These are phyloP conservation scores for Saccharum officinarum DNA, from an alignment of 176 grass and related monocot genomes.

Conservation along the genomic window DNA sequence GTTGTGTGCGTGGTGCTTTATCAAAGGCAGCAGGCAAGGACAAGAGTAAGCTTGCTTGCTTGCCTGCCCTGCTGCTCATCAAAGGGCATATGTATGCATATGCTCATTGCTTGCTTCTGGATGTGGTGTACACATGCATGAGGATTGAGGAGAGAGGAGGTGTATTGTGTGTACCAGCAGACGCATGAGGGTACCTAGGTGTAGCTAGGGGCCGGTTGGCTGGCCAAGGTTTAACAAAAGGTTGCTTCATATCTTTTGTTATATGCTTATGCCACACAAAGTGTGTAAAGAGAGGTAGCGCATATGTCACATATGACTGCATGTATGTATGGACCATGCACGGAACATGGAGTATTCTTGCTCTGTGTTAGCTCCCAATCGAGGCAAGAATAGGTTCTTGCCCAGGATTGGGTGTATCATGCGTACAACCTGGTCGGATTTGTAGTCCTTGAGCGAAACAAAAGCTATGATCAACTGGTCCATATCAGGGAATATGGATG, in stretches of 20 bases:
- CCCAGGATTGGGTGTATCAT: conserved; percentile 17
- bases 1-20: conserved; percentile 44
- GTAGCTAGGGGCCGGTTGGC: conserved; percentile 16
- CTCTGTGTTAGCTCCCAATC: conserved; percentile 19
- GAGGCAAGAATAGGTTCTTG: conserved; percentile 33
- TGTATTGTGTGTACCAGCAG: background rate
- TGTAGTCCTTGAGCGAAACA: conserved; percentile 18
- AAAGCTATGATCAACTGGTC: conserved; percentile 22
- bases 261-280: conserved; percentile 39
- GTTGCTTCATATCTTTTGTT: conserved; percentile 49
- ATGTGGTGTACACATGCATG: conserved; percentile 10
- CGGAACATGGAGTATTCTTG: conserved; percentile 14
- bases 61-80: conserved; percentile 12
- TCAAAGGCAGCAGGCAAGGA: conserved; percentile 46
- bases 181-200: conserved; percentile 10
- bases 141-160: background rate
- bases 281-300: conserved; percentile 27
- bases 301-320: conserved; percentile 3
- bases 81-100: conserved; percentile 33
- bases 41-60: conserved; percentile 38
- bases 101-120: conserved; percentile 33
- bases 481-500: background rate
- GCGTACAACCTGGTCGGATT: conserved; percentile 32
- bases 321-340: conserved; percentile 34
- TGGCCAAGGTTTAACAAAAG: conserved; percentile 40